Percentiles rank a stretch among this genome's conserved stretches.
These are phyloP conservation scores for Casuarina equisetifolia DNA, from an alignment of 306 rosid species.

Conservation along the genomic window DNA sequence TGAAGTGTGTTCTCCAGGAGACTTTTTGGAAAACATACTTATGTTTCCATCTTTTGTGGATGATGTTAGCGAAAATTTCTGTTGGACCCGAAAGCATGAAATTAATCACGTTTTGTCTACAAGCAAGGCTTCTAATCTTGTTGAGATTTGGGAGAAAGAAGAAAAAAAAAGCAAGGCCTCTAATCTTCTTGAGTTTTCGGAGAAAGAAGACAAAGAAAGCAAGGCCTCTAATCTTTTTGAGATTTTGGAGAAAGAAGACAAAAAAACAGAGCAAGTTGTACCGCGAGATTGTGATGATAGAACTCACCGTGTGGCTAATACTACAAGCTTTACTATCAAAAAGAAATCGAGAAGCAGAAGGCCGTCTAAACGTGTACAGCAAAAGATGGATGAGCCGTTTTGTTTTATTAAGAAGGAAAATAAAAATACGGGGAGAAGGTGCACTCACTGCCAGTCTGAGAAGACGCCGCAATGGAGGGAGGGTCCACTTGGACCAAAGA, in stretches of 20 bases:
- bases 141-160: background rate
- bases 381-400: background rate
- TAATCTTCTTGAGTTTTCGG: background rate
- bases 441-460: slow-evolving; percentile 38
- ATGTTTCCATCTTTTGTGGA: background rate
- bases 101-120: no score
- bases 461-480: slow-evolving; percentile 45
- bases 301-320: background rate
- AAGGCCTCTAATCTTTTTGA: no score
- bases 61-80: background rate
- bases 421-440: slow-evolving; percentile 19
- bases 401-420: background rate
- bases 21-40: background rate
- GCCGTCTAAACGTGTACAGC: background rate
- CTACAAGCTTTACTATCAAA: background rate
- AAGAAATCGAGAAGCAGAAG: background rate
- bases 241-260: background rate
- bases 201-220: no score
- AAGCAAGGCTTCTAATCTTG: no score
- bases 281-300: background rate
- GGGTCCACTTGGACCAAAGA: slow-evolving; percentile 40
- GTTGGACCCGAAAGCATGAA: no score
- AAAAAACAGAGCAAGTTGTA: background rate
- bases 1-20: background rate
- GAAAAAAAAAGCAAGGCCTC: background rate